Evolutionary conservation across 1,284 basidiomycete species (phyloP), one percentile per base, ranked within the genome.

Genomic region (Sanghuangporus baumii): DNA sequence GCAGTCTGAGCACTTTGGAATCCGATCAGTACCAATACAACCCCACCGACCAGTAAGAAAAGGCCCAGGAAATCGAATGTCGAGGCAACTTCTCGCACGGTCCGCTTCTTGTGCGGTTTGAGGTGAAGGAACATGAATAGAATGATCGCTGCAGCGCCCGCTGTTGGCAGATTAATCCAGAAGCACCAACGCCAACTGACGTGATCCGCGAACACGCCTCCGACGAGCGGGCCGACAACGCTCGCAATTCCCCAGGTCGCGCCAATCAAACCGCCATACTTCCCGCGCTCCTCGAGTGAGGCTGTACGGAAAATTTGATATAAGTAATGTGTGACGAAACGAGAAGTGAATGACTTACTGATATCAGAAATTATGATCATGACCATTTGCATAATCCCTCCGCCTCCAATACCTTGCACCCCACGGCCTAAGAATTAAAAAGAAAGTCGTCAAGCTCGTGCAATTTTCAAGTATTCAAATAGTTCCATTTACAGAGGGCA

Each of bases 321-420:
- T 40, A 60, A 47, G 59, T 41, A 46, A 46, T 12, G 16, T 41
- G 7, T 47, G 2, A 34, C 18, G 63, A 71, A 62, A 6, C 68
- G 4, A 26, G 38, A 40, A 59, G 38, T 40, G 72, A 41, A 57
- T 23, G 3, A 63, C 36, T 65, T 65, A 54, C 71, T 70, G 38
- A 76, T 71, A 63, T 76, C 75, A n/a, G 69, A 67, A 16, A 76
- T 70, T 23, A 69, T 69, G 40, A 76, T 74, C 55, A 75, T 66
- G 56, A 70, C 67, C 34, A 74, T 66, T 8, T 71, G 69, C 16
- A 75, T 70, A 40, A 75, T 70, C 5, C 75, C 76, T 12, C 76
- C 77, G 7, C 78, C 79, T 7, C 81, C 82, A n/a, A 82, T 72
- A 23, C 83, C 82, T 67, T 84, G 83, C 0, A 85, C 67, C 1